phyloP scores from a whole-genome alignment of 805 yeast species.

The Candida morakotiae region DNA sequence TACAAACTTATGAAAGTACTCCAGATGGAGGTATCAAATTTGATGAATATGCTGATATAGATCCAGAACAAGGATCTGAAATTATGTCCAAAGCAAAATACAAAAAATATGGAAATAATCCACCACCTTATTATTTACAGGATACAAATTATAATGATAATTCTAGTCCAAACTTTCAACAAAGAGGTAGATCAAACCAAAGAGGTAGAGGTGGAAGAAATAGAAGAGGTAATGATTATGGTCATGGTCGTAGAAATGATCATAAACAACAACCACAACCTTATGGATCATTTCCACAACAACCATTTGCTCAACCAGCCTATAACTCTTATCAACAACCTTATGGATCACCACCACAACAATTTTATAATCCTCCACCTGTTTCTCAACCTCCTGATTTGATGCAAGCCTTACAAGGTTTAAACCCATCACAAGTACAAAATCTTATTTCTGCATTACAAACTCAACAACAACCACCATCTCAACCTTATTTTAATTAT shows the following conservation, averaged over 20 bases:
- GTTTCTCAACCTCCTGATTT: conserved; percentile 7
- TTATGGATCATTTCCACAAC: conserved; percentile 11
- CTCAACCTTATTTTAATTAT: conserved; percentile 5
- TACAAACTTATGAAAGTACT: conserved; percentile 68
- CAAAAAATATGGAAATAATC: conserved; percentile 17
- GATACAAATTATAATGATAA: conserved; percentile 10
- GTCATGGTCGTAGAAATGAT: conserved; percentile 8
- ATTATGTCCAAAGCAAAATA: conserved; percentile 45
- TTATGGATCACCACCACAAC: conserved; percentile 10
- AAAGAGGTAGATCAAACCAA: conserved; percentile 4
- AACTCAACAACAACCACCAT: conserved; percentile 18
- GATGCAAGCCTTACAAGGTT: conserved; percentile 16
- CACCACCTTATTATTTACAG: conserved; percentile 14
- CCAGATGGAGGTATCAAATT: conserved; percentile 71
- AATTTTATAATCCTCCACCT: conserved; percentile 5
- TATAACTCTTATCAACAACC: conserved; percentile 7
- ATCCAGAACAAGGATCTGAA: conserved; percentile 61
- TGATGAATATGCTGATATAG: conserved; percentile 77
- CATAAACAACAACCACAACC: conserved; percentile 12
- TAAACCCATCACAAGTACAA: conserved; percentile 33
- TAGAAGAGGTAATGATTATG: conserved; percentile 10
- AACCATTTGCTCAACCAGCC: conserved; percentile 9
- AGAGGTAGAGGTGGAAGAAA: conserved; percentile 12
- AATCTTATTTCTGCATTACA: conserved; percentile 27
- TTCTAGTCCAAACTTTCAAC: conserved; percentile 3